Conservation (phyloP, 352 stramenopile genomes). For the Phytophthora macrochlamydospora region DNA sequence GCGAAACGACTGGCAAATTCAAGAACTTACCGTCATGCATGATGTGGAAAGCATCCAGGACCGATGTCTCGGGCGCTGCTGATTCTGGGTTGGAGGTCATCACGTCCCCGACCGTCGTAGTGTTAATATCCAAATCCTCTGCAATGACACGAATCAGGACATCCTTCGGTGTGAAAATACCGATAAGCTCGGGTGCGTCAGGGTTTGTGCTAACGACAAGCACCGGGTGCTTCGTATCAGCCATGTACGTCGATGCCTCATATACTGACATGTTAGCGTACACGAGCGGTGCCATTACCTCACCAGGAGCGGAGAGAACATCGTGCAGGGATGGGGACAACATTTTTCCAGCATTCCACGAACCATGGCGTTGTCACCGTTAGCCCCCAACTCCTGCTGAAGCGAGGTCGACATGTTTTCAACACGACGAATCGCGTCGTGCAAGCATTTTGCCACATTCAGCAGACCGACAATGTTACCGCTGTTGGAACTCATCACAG, state of each 20-base stretch:
- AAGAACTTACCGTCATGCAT: slow-evolving; percentile 99
- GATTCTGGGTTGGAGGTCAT: slow-evolving; percentile 98
- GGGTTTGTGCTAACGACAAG: slow-evolving; percentile 73
- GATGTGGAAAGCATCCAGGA: slow-evolving; percentile 97
- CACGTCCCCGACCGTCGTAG: slow-evolving; percentile 88
- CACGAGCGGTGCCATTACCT: slow-evolving; percentile 78
- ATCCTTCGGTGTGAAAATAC: slow-evolving; percentile 99
- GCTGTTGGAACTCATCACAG: slow-evolving; percentile 87
- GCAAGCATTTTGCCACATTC: slow-evolving; percentile 98
- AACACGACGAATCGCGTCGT: slow-evolving; percentile 98
- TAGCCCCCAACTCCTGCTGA: slow-evolving; percentile 79
- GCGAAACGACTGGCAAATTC: slow-evolving; percentile 94
- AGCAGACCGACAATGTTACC: slow-evolving; percentile 94
- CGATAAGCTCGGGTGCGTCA: slow-evolving; percentile 80
- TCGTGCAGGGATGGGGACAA: slow-evolving; percentile 83
- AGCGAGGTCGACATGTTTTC: slow-evolving; percentile 88
- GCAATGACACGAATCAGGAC: slow-evolving; percentile 96
- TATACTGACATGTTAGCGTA: slow-evolving; percentile 70
- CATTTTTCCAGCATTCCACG: slow-evolving; percentile 88
- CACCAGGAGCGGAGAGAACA: slow-evolving; percentile 62
- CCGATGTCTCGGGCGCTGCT: slow-evolving; percentile 92
- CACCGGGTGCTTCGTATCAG: slow-evolving; percentile 75
- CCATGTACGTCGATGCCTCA: slow-evolving; percentile 80
- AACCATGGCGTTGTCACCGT: slow-evolving; percentile 60
- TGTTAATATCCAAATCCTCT: slow-evolving; percentile 86